These are phyloP conservation scores for Fusarium sarcochroum DNA, from an alignment of 2,329 filamentous ascomycete species.

Conservation along the genomic window DNA sequence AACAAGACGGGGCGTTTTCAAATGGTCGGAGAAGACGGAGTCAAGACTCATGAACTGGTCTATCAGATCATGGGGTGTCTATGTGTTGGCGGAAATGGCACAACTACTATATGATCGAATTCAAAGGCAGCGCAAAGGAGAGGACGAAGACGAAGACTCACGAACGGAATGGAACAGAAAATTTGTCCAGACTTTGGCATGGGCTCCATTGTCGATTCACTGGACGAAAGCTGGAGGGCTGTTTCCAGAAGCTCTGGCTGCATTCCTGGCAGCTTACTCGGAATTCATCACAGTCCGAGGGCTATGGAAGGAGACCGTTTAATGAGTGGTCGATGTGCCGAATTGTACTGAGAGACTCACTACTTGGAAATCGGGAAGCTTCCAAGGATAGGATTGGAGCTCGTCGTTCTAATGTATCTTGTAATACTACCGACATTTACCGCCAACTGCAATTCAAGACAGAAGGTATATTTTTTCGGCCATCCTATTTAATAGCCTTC, in stretches of 20 bases:
- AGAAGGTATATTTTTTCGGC: too few species aligned
- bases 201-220: slow-evolving; percentile 25
- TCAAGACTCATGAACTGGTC: slow-evolving; percentile 29
- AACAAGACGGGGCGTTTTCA: slow-evolving; percentile 9
- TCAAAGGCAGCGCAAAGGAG: neutral
- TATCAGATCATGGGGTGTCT: slow-evolving; percentile 18
- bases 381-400: too few species aligned
- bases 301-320: slow-evolving; percentile 24
- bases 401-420: too few species aligned
- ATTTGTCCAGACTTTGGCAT: slow-evolving; percentile 21
- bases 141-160: neutral
- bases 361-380: too few species aligned
- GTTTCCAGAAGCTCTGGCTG: slow-evolving; percentile 24
- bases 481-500: too few species aligned
- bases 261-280: slow-evolving; percentile 23
- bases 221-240: slow-evolving; percentile 25
- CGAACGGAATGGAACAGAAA: slow-evolving; percentile 19
- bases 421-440: too few species aligned
- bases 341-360: too few species aligned
- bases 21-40: slow-evolving; percentile 15
- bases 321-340: fast-evolving
- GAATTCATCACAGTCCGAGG: slow-evolving; percentile 28
- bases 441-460: too few species aligned
- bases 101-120: slow-evolving; percentile 18
- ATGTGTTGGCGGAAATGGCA: slow-evolving; percentile 23